Base-by-base conservation (phyloP, 2,329 filamentous ascomycete species). In the Xylariaceae sp. region DNA sequence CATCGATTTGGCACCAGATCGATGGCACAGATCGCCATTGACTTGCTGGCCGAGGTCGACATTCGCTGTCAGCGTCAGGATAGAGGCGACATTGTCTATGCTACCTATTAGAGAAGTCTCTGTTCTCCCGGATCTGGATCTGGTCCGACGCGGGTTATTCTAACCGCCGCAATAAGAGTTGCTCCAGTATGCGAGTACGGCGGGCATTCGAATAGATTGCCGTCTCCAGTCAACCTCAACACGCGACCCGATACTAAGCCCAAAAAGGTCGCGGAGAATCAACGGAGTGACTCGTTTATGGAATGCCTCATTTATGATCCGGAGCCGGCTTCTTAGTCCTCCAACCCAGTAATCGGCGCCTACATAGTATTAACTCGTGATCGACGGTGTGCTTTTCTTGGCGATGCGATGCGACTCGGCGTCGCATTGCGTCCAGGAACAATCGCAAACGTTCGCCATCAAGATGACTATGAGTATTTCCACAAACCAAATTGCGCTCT, bases 211-310 rank as follows among this genome's bases (percentile, higher is more conserved):
- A 26, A 26, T 8, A 26, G 8, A 26, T 26, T 26, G 26, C 8
- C 26, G 26, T 26, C 8, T 8, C 26, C 26, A 4, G 26, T n/a
- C 22, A 5, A 18, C 34, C n/a, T 26, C 32, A 40, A 49, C 21
- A 7, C 29, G 16, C 30, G 21, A 30, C 13, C 39, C 47, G 39
- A 34, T 50, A 32, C 54, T 56, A 56, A 45, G 50, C 54, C 54
- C 42, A 56, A 56, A 56, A 44, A 6, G 32, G 41, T 8, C 10
- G 45, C 54, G 54, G 54, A 56, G 53, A 50, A 44, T 50, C 22
- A 29, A 34, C 18, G 29, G 36, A 40, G 10, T 9, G 21, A 12
- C 29, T 50, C 50, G 6, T 43, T 49, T 47, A 30, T 22, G 21
- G 42, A 56, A 47, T 47, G 26, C 39, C 21, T 30, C 32, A 21